Base-by-base conservation (phyloP, 179 eudicot genomes). In the Monotropa hypopitys region DNA sequence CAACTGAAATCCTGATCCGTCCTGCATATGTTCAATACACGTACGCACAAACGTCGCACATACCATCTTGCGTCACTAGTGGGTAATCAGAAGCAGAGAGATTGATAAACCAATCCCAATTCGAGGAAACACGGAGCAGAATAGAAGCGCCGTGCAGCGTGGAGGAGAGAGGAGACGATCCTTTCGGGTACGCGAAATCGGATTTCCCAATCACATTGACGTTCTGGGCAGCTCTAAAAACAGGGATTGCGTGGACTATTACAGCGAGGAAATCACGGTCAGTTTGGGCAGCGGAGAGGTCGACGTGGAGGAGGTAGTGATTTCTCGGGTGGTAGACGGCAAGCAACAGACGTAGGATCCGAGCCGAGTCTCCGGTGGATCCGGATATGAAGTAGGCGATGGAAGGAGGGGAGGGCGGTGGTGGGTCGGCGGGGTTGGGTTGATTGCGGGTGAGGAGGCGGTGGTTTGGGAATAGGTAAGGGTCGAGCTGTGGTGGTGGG, bases 51-150 rank as follows among this genome's bases (percentile, higher is more conserved):
- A 43, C 38, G 53, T 1, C 53, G 67, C 67, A 61, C 12, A 4
- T 78, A 92, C 97, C 97, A 81, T 92, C 97, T 86, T 92, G 97
- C 33, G 90, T 87, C 47, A 94, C 92, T 79, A 94, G 97, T 3
- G 98, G 98, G 70, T 94, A 92, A 86, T 94, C 94, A 62, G 63
- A 70, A 61, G 91, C 90, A 62, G 89, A 85, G 33, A 94, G 88
- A 81, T 88, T 90, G 35, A 94, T 83, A 53, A 94, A 91, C 98
- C 97, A 94, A 84, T 89, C 94, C 98, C 98, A 94, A 57, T 56
- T 38, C 16, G 23, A 2, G 4, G 84, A 80, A 68, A 94, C 40
- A 15, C 88, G 61, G 15, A 94, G 87, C 84, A 94, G 68, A 79
- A 92, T 85, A 5, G 98, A 80, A 67, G 95, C 97, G 3, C 95